Conservation (phyloP, 2,329 filamentous ascomycete species). For the Hirsutella rhossiliensis region DNA sequence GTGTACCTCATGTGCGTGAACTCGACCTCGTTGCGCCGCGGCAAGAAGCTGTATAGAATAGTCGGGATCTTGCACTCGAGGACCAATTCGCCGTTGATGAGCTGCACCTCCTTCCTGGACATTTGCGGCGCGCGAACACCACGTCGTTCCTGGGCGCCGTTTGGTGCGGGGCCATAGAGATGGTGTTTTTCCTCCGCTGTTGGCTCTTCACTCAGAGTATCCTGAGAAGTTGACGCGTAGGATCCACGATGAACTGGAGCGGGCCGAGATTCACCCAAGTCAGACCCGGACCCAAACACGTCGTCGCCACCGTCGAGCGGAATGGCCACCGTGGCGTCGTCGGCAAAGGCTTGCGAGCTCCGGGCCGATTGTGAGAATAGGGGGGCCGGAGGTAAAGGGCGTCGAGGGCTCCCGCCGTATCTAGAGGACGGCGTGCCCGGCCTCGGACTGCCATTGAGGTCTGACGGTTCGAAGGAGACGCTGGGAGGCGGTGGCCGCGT, state of each 20-base stretch:
- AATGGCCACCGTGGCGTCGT: constrained; percentile 62
- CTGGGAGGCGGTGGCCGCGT: constrained; percentile 57
- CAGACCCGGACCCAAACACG: constrained; percentile 54
- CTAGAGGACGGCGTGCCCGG: constrained; percentile 83
- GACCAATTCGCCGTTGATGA: constrained; percentile 96
- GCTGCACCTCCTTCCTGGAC: constrained; percentile 83
- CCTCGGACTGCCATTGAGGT: constrained; percentile 79
- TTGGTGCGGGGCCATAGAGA: constrained; percentile 79
- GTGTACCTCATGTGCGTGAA: constrained; percentile 99
- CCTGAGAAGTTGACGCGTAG: constrained; percentile 41
- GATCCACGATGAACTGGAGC: constrained; percentile 42
- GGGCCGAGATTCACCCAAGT: constrained; percentile 39
- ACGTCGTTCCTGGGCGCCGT: constrained; percentile 74
- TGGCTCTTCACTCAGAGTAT: constrained; percentile 37
- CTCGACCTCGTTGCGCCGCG: constrained; percentile 82
- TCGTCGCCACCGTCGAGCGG: constrained; percentile 57
- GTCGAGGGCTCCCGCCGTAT: constrained; percentile 77
- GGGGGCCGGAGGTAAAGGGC: constrained; percentile 80
- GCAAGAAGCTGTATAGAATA: constrained; percentile 93
- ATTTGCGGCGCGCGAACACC: constrained; percentile 81
- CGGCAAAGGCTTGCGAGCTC: constrained; percentile 41
- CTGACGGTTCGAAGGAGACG: constrained; percentile 70
- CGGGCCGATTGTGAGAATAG: constrained; percentile 54
- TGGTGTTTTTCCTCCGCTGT: constrained; percentile 46
- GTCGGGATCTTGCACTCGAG: constrained; percentile 98